phyloP scores from a whole-genome alignment of 2,329 filamentous ascomycete genomes.

The Scleromitrula shiraiana region DNA sequence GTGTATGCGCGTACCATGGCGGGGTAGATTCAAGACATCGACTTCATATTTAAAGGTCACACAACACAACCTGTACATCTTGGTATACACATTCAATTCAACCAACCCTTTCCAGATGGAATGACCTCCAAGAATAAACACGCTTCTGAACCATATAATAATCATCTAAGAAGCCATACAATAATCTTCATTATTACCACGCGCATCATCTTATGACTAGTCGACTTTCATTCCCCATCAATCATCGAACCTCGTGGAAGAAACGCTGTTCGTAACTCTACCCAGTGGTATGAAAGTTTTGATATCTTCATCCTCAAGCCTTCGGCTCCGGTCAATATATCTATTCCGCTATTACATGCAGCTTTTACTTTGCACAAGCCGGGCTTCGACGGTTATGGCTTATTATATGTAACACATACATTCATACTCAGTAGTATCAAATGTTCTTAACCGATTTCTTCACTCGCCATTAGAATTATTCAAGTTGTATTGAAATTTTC shows the following conservation, averaged over 20 bases:
- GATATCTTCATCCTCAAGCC: too few relatives aligned
- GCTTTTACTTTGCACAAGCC: background rate
- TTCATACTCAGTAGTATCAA: background rate
- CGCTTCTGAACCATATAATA: too few relatives aligned
- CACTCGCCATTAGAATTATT: background rate
- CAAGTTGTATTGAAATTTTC: background rate
- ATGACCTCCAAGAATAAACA: too few relatives aligned
- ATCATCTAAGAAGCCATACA: too few relatives aligned
- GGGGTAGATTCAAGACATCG: too few relatives aligned
- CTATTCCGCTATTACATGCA: background rate
- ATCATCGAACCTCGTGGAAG: conserved; percentile 6
- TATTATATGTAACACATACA: background rate
- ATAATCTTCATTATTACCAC: background rate
- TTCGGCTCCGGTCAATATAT: background rate
- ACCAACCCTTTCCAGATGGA: too few relatives aligned
- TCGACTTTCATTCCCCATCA: conserved; percentile 6
- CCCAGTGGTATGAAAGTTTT: too few relatives aligned
- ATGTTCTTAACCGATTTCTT: background rate
- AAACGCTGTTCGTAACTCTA: too few relatives aligned
- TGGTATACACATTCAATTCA: too few relatives aligned
- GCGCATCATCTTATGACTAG: conserved; percentile 8
- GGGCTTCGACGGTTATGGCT: background rate
- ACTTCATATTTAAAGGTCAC: background rate
- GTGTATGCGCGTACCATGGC: conserved; percentile 5
- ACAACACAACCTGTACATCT: background rate